Evolutionary conservation across 495 filamentous ascomycete genomes (phyloP).

Genomic region (Xylaria castorea): DNA sequence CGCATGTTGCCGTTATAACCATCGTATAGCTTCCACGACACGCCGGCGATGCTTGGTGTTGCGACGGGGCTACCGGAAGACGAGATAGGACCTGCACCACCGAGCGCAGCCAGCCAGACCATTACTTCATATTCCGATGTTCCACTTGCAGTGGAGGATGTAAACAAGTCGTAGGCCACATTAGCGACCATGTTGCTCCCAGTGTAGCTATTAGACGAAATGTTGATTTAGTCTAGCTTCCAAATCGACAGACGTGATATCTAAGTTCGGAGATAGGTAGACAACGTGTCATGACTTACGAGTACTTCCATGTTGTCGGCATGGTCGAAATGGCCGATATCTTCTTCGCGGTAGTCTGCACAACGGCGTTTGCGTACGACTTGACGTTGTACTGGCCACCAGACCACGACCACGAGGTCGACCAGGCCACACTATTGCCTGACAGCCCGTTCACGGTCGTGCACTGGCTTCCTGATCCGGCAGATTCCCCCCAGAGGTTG

Average conservation of each 20-base stretch:
- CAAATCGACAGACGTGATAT: not conserved
- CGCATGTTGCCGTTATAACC: conserved; percentile 63
- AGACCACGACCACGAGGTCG: conserved; percentile 64
- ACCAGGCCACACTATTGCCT: conserved; percentile 59
- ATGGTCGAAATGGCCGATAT: conserved; percentile 60
- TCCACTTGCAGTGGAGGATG: conserved; percentile 52
- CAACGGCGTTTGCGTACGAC: conserved; percentile 63
- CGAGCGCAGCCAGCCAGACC: conserved; percentile 71
- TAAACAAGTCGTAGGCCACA: conserved; percentile 72
- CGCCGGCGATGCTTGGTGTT: conserved; percentile 58
- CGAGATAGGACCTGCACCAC: conserved; percentile 69
- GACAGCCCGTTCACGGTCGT: conserved; percentile 56
- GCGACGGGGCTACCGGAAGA: conserved; percentile 61
- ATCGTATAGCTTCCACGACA: conserved; percentile 59
- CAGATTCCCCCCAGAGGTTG: conserved; percentile 59
- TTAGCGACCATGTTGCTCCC: conserved; percentile 63
- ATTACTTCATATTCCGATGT: conserved; percentile 70
- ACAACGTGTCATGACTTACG: conserved; percentile 41
- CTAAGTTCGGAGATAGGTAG: not conserved
- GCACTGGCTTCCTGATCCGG: conserved; percentile 63
- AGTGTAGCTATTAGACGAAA: conserved; percentile 55
- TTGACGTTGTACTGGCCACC: conserved; percentile 62
- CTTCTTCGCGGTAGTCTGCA: conserved; percentile 51
- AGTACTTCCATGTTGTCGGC: conserved; percentile 60
- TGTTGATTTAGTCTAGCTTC: not conserved